phyloP scores from a whole-genome alignment of 345 rosid genomes.

The Rhodamnia rubescens region DNA sequence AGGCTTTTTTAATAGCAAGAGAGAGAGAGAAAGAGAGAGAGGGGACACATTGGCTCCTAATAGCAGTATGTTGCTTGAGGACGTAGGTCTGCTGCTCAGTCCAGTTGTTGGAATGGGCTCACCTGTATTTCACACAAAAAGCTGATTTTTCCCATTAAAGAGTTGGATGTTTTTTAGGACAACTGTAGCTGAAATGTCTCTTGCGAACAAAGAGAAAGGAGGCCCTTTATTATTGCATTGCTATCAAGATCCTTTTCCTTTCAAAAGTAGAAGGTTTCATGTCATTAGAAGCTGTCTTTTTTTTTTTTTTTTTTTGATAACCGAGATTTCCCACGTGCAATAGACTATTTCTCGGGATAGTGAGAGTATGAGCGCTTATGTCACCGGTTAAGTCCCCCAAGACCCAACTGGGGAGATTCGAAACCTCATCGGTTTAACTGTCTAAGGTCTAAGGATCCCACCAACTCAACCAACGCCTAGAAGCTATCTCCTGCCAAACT shows the following conservation, averaged over 20 bases:
- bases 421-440: too few relatives aligned
- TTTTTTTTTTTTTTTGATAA: too few relatives aligned
- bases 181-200: neutral
- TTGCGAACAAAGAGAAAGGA: neutral
- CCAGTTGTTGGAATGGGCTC: slow-evolving; percentile 1
- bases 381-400: too few relatives aligned
- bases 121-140: neutral
- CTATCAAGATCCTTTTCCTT: neutral
- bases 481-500: neutral
- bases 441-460: too few relatives aligned
- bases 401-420: too few relatives aligned
- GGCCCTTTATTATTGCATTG: neutral
- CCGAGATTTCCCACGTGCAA: too few relatives aligned
- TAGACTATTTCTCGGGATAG: too few relatives aligned
- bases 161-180: neutral
- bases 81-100: neutral
- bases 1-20: neutral
- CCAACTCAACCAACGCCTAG: too few relatives aligned
- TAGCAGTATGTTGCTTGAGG: neutral
- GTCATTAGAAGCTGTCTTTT: neutral
- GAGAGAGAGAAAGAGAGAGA: too few relatives aligned
- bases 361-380: too few relatives aligned
- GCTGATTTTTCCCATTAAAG: neutral
- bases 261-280: neutral
- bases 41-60: neutral